Evolutionary conservation across 306 rosid species (phyloP).

Genomic region (Cucurbita maxima): DNA sequence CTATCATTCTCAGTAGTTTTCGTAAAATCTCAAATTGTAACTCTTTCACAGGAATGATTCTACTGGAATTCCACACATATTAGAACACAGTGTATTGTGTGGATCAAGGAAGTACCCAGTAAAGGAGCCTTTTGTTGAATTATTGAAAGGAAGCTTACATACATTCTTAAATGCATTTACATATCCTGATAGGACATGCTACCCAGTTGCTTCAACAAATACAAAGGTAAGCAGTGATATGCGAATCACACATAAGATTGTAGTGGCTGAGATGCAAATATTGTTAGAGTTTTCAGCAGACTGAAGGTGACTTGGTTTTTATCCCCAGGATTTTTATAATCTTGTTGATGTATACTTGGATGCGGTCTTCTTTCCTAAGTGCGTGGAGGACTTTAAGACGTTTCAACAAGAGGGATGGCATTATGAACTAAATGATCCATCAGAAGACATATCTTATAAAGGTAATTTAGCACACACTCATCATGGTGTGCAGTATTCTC

Average conservation of each 20-base stretch:
- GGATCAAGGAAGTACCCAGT: slow-evolving; percentile 93
- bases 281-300: not conserved
- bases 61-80: slow-evolving; percentile 93
- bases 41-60: slow-evolving; percentile 55
- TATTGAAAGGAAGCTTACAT: slow-evolving; percentile 79
- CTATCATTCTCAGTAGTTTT: not conserved
- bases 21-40: not conserved
- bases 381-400: slow-evolving; percentile 68
- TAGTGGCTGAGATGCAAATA: not conserved
- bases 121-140: slow-evolving; percentile 89
- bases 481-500: not conserved
- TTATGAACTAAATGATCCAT: slow-evolving; percentile 83
- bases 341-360: slow-evolving; percentile 92
- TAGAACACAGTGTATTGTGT: slow-evolving; percentile 91
- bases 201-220: slow-evolving; percentile 94
- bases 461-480: slow-evolving; percentile 25
- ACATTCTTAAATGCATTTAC: slow-evolving; percentile 94
- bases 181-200: slow-evolving; percentile 95
- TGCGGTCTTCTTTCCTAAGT: slow-evolving; percentile 92
- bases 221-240: slow-evolving; percentile 32
- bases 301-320: not conserved
- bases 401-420: slow-evolving; percentile 99
- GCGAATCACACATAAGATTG: not conserved
- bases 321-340: slow-evolving; percentile 67
- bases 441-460: slow-evolving; percentile 77